Evolutionary conservation across 805 yeast species (phyloP), one percentile per base, ranked within the genome.

Genomic region (Cyberlindnera misumaiensis): DNA sequence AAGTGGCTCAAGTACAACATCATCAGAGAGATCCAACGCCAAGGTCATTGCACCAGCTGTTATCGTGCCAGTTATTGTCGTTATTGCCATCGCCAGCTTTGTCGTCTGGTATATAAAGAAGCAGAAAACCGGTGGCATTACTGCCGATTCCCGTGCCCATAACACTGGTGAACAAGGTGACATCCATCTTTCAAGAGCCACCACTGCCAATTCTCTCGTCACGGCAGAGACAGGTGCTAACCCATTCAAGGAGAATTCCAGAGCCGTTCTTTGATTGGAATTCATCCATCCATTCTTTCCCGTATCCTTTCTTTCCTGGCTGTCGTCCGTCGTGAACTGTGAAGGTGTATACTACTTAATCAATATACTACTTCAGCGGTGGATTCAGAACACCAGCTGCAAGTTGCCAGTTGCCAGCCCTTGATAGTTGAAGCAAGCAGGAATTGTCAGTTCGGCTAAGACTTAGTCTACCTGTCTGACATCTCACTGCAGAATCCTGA

Each of bases 41-140:
- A 58, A 56, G 37, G 52, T 48, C 3, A 62, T 67, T 32, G 70
- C 61, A 11, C 70, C 72, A 36, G 69, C 70, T 11, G 70, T 67
- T 11, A 60, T 67, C 16, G 67, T 66, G 10, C 71, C 72, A 34
- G 63, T 67, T 7, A 57, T 65, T 11, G 65, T 53, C 3, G 52
- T 60, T 15, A 43, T 50, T 15, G 45, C 51, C 2, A 48, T 66
- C 27, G 55, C 59, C 2, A 43, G 40, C 28, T 58, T 47, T 35
- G 61, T 64, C 20, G 38, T 60, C 37, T 58, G 43, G 53, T 65
- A 56, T 49, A 46, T 63, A 40, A 47, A 48, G 36, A 57, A 50
- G 30, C 49, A 51, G 45, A 47, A 47, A 37, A 43, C 33, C 6
- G 13, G 39, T 13, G 33, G 34, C 24, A 16, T 34, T 16, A 24